Base-by-base conservation (phyloP, 768 basidiomycete species). In the Pleurotus pulmonarius region DNA sequence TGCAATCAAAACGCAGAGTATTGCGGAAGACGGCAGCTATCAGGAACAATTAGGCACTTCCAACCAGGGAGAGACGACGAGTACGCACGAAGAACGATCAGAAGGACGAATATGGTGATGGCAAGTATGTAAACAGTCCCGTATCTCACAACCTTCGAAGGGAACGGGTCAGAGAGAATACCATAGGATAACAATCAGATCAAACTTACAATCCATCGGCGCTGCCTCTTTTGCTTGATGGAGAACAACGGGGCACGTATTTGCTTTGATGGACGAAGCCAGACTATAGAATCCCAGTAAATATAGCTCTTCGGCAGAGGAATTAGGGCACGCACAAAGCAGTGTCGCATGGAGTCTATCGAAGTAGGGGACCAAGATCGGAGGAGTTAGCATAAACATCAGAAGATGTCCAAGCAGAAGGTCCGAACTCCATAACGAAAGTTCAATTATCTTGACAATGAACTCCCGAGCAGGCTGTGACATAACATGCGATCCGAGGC, bases 391-490 rank as follows among this genome's bases (percentile, higher is more conserved):
- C 79, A 98, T 83, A 78, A 98, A 92, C 59, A 98, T 76, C 44
- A 98, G 78, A 66, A 98, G 67, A 68, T 94, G 92, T 5, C 88
- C 90, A 8, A 92, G 78, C 52, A 98, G 78, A 63, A 98, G 87
- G 73, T 98, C 97, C 16, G 92, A 94, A 62, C 92, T 90, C 90
- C 96, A 98, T 18, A 98, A 70, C 44, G 92, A 92, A 69, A 98
- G 77, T 73, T 98, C 97, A 63, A 98, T 92, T 59, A 94, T 90
- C 81, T 99, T 99, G 75, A 98, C 96, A 60, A 98, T 74, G 64
- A 93, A 98, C 77, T 98, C 97, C 67, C 97, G 89, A 25, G 90
- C 93, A 51, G 96, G 96, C 69, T 98, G 97, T n/a, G 93, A 94
- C 85, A 96, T 91, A 43, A 88, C 94, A 68, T 93, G 88, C 4